Conservation (phyloP, 2,329 filamentous ascomycete species). For the Penicillium crustosum region DNA sequence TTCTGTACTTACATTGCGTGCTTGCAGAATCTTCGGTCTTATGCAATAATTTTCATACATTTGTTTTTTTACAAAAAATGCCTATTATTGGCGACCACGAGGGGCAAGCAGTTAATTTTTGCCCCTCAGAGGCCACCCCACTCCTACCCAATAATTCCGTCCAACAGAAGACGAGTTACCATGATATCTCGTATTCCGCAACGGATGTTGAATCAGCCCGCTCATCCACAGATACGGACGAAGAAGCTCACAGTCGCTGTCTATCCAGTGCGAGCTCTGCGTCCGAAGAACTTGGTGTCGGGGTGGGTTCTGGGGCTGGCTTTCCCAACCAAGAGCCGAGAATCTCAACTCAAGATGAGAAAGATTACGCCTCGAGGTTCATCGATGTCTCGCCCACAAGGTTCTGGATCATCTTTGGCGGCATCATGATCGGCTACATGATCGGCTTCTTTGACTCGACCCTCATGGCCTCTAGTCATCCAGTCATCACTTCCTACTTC, state of each 20-base stretch:
- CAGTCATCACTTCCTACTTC: conserved; percentile 79
- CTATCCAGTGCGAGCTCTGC: conserved; percentile 30
- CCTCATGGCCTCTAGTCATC: conserved; percentile 78
- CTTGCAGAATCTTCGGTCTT: neutral
- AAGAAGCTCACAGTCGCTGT: conserved; percentile 19
- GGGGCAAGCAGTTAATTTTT: neutral
- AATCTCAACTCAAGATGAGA: conserved; percentile 10
- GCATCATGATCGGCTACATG: conserved; percentile 60
- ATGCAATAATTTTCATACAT: neutral
- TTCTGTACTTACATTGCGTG: neutral
- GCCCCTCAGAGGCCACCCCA: conserved; percentile 21
- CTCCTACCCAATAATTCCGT: conserved; percentile 6
- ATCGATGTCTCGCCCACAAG: conserved; percentile 42
- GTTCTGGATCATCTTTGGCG: conserved; percentile 64
- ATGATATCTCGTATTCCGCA: conserved; percentile 1
- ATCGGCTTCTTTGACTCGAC: conserved; percentile 69
- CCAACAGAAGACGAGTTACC: conserved; percentile 10
- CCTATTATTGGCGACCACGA: neutral
- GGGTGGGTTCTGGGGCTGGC: conserved; percentile 18
- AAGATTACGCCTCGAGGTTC: conserved; percentile 35
- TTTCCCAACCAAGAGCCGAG: conserved; percentile 8
- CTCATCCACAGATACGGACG: conserved; percentile 11
- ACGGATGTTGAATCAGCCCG: conserved; percentile 11
- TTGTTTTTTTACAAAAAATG: neutral
- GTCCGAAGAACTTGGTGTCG: conserved; percentile 29